Evolutionary conservation across 176 grass and related monocot genomes (phyloP).

Genomic region (Cenchrus americanus): DNA sequence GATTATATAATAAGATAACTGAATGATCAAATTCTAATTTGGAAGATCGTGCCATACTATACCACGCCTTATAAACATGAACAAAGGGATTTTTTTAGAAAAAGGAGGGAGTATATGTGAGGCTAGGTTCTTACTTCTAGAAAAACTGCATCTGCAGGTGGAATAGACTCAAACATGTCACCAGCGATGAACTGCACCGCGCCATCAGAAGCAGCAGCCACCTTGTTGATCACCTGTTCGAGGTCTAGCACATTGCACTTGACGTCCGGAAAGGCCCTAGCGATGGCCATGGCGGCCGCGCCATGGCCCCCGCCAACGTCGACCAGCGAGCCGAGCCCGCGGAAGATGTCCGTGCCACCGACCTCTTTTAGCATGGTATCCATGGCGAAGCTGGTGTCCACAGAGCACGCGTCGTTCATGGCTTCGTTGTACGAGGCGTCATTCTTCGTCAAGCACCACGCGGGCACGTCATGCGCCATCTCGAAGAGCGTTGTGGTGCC

Average conservation of each 20-base stretch:
- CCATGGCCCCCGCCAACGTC: slow-evolving; percentile 45
- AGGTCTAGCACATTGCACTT: slow-evolving; percentile 39
- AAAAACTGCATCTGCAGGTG: background rate
- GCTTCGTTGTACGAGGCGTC: background rate
- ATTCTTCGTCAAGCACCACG: background rate
- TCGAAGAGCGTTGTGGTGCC: background rate
- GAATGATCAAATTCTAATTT: no score
- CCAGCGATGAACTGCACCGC: slow-evolving; percentile 32
- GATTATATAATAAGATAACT: no score
- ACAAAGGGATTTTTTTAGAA: no score
- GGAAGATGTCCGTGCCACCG: background rate
- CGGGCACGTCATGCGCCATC: background rate
- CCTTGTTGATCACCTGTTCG: background rate
- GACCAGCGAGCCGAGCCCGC: slow-evolving; percentile 25
- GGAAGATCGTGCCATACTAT: no score
- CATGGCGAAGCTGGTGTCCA: slow-evolving; percentile 30
- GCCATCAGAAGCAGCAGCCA: background rate
- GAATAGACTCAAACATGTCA: slow-evolving; percentile 13
- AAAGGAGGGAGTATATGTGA: no score
- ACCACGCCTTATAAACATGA: no score
- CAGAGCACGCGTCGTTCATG: background rate
- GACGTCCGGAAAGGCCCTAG: slow-evolving; percentile 37
- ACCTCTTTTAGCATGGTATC: slow-evolving; percentile 17
- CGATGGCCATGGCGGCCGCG: slow-evolving; percentile 12
- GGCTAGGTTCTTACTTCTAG: background rate